A percentile compares a stretch with the other conserved stretches of the same genome.
These are phyloP conservation scores for Calvatia gigantea DNA, from an alignment of 768 basidiomycete genomes.

Conservation along the genomic window DNA sequence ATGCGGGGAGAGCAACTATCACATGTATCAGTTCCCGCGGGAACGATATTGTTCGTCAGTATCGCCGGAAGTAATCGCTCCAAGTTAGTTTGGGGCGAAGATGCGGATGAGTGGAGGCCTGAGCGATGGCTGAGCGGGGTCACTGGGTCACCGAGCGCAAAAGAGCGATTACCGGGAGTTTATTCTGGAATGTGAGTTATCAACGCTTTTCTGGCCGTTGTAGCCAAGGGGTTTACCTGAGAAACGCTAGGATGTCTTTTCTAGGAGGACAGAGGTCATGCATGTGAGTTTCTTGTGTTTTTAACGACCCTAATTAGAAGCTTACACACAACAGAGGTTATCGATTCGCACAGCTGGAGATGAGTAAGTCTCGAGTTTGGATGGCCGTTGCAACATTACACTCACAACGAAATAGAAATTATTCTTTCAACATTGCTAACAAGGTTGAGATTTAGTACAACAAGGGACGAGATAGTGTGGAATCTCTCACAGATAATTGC, in stretches of 20 bases:
- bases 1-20: slow-evolving; percentile 27
- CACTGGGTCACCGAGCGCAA: slow-evolving; percentile 11
- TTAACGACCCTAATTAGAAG: neutral
- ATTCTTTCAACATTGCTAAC: slow-evolving; percentile 33
- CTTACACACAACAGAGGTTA: slow-evolving; percentile 34
- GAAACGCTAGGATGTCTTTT: slow-evolving; percentile 47
- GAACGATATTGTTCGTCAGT: slow-evolving; percentile 45
- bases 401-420: slow-evolving; percentile 28
- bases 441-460: slow-evolving; percentile 31
- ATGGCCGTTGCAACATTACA: neutral
- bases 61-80: slow-evolving; percentile 46
- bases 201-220: neutral
- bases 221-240: neutral
- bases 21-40: slow-evolving; percentile 39
- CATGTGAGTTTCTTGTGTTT: slow-evolving; percentile 33
- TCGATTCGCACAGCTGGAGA: slow-evolving; percentile 53
- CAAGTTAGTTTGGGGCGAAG: slow-evolving; percentile 47
- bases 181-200: slow-evolving; percentile 46
- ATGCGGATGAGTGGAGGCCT: slow-evolving; percentile 49
- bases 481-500: slow-evolving; percentile 47
- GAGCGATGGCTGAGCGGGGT: slow-evolving; percentile 46
- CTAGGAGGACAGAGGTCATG: slow-evolving; percentile 52
- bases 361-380: slow-evolving; percentile 35
- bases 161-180: slow-evolving; percentile 37
- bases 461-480: slow-evolving; percentile 38